Percentiles rank a stretch among this genome's conserved stretches.
Conservation (phyloP, 1,284 basidiomycete genomes). For the Lentinus polychrous region DNA sequence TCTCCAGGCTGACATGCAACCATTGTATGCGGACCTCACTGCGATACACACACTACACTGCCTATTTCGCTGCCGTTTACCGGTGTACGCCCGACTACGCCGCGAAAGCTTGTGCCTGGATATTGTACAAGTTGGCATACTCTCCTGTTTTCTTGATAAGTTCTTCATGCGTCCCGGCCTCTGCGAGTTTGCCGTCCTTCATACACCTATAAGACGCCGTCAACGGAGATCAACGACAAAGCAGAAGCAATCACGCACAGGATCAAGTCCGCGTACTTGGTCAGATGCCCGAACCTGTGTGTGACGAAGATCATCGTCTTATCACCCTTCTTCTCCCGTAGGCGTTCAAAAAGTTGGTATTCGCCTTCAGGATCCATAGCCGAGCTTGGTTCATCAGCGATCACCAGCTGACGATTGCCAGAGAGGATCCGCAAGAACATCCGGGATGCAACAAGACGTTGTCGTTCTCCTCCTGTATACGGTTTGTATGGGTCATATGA, state of each 20-base stretch:
- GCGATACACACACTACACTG: too few species aligned
- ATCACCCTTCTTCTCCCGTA: conserved; percentile 49
- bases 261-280: conserved; percentile 60
- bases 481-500: not conserved
- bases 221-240: not conserved
- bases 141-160: conserved; percentile 45
- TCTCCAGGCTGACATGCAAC: too few species aligned
- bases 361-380: conserved; percentile 14
- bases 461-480: conserved; percentile 11
- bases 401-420: conserved; percentile 5
- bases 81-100: too few species aligned
- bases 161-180: conserved; percentile 53
- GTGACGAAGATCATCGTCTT: conserved; percentile 74
- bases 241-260: conserved; percentile 33
- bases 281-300: conserved; percentile 65
- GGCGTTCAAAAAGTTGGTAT: conserved; percentile 49
- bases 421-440: conserved; percentile 13
- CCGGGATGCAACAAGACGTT: conserved; percentile 12
- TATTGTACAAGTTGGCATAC: conserved; percentile 55
- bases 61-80: too few species aligned
- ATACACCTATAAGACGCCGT: conserved; percentile 41
- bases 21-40: too few species aligned
- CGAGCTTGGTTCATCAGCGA: conserved; percentile 13
- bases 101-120: too few species aligned
- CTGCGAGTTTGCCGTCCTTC: conserved; percentile 46